Conservation (phyloP, 208 protist genomes). For the Crithidia expoeki region DNA sequence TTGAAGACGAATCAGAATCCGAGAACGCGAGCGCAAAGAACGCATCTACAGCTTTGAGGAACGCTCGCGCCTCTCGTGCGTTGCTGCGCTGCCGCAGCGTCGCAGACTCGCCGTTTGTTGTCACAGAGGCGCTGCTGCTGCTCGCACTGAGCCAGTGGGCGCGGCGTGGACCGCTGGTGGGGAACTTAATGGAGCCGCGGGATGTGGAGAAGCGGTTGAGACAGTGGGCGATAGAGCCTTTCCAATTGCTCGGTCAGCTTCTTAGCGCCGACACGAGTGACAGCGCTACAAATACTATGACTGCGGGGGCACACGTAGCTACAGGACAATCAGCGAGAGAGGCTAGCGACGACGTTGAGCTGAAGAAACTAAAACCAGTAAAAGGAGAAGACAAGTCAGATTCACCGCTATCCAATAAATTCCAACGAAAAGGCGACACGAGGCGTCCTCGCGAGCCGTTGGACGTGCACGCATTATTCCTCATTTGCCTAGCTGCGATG, state of each 20-base stretch:
- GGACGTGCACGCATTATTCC: conserved; percentile 31
- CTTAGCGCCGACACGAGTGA: neutral
- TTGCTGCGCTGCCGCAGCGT: conserved; percentile 17
- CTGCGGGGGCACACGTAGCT: neutral
- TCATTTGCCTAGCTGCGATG: conserved; percentile 39
- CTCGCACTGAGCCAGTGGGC: conserved; percentile 30
- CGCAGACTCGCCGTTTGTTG: conserved; percentile 29
- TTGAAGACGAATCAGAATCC: neutral
- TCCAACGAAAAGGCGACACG: too few relatives aligned
- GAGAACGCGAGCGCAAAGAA: neutral
- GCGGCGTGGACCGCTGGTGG: conserved; percentile 5
- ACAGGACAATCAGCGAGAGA: neutral
- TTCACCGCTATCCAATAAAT: too few relatives aligned
- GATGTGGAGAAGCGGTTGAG: conserved; percentile 10
- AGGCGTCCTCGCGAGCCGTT: neutral
- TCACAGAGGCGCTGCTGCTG: conserved; percentile 28
- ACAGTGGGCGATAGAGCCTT: conserved; percentile 29
- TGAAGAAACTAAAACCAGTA: neutral
- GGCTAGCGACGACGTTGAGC: neutral
- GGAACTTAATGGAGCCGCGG: neutral
- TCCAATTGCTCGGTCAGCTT: conserved; percentile 2
- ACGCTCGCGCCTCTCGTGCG: neutral
- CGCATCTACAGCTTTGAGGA: neutral
- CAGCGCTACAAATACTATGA: neutral
- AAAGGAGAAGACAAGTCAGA: neutral